Evolutionary conservation across 2,329 filamentous ascomycete genomes (phyloP), one percentile per base, ranked within the genome.

Genomic region (Xylariaceae sp.): DNA sequence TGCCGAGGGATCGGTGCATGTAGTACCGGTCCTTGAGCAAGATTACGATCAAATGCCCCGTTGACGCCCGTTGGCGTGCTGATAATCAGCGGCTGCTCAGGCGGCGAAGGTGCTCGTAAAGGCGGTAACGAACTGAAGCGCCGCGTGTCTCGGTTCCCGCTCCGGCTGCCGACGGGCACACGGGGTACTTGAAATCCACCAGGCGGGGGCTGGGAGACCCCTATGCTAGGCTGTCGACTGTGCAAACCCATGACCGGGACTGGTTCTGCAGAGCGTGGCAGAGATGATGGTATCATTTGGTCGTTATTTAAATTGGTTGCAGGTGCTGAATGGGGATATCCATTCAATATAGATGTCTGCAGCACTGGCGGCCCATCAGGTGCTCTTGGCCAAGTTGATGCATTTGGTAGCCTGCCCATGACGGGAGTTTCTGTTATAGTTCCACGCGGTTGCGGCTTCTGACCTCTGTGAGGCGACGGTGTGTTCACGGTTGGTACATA

Each of bases 51-150:
- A 56, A 75, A 81, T 1, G 75, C 78, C 2, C 81, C 81, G 0
- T 73, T 69, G 9, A 83, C 73, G 14, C 81, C 81, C 10, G 69
- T 74, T 1, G 81, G 81, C 3, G 81, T 84, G 65, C 81, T 84
- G 64, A 84, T 83, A 48, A 84, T 84, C 22, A 84, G 71, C 4
- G 81, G 80, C 48, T 77, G 75, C 36, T 83, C 79, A 22, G 77
- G 69, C 5, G 62, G 63, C 14, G 65, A 54, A 12, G 63, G 53
- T 50, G 61, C 59, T 45, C 52, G 57, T 51, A 60, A 60, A 56
- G 58, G 60, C 55, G 59, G 53, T 39, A 57, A 47, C 51, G 51
- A 48, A 50, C 59, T 58, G 49, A 60, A 56, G 59, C 61, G 64
- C 47, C 19, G 60, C 48, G 48, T 56, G 54, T 43, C 55, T 44